Base-by-base conservation (phyloP, 2,329 filamentous ascomycete genomes). In the Sporothrix brasiliensis region DNA sequence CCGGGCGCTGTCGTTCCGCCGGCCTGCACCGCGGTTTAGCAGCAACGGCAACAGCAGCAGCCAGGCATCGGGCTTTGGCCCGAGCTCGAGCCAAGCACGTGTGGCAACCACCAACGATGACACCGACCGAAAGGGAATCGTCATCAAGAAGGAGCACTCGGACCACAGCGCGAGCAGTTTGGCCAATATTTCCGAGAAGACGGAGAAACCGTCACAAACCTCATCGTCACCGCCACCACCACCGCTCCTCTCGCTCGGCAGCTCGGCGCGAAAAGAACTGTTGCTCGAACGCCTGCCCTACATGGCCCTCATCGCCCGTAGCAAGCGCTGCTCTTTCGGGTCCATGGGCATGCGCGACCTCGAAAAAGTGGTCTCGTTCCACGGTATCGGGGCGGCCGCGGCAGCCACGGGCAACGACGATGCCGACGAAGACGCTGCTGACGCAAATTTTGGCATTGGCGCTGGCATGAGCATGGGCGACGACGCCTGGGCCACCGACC, bases 281-380 rank as follows among this genome's bases (percentile, higher is more conserved):
- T 80, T 97, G 0, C 86, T 97, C 30, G 92, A 98, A 74, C 89
- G 93, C 10, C 84, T 99, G 0, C 95, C 95, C 0, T 98, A 97
- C 79, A 88, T 95, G 83, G 85, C 89, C 1, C 85, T 87, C 67
- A 92, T 97, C 76, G 79, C 81, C 2, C 81, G 84, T 19, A 77
- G 80, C 44, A 77, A 80, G 73, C 81, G 80, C 74, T 78, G 79
- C 74, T 72, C 76, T 19, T 78, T 75, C 44, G 75, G 75, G 27
- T 76, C 75, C 19, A 76, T 81, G 71, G 79, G 81, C n/a, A 79
- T 86, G 2, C 83, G 82, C 67, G 87, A 90, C 24, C 83, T 94
- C 10, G 88, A 91, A 69, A 89, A 86, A 75, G 86, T 96, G 9
- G 89, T 89, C 0, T 85, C 85, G 2, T 91, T 93, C 75, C 85